Percentiles rank a stretch among this genome's conserved stretches.
Evolutionary conservation across 2,329 filamentous ascomycete genomes (phyloP).

Genomic region (Colletotrichum limetticola): DNA sequence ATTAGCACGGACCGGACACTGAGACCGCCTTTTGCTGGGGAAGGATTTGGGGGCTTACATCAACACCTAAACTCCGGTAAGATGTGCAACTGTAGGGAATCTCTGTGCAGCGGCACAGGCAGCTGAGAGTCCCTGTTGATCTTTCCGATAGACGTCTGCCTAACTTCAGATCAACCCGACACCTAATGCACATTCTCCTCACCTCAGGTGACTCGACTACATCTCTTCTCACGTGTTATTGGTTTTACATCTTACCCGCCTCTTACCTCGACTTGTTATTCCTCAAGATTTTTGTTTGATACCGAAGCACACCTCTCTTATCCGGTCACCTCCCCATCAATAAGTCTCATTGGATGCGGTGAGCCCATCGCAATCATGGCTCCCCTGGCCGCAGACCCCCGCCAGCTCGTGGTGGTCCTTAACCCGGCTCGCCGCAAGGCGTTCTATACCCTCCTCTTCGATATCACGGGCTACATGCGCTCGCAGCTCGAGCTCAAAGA

Average conservation of each 20-base stretch:
- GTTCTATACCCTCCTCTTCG: constrained; percentile 60
- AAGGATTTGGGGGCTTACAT: not conserved
- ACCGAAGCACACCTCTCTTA: not conserved
- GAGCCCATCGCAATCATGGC: constrained; percentile 54
- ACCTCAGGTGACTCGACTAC: not conserved
- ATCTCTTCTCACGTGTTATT: not conserved
- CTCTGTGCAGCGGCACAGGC: not conserved
- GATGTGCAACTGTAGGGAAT: not conserved
- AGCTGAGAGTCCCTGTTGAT: not conserved
- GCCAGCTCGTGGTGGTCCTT: constrained; percentile 65
- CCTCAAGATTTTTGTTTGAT: not conserved
- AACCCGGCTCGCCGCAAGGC: constrained; percentile 63
- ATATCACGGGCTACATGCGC: constrained; percentile 66
- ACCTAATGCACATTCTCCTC: not conserved
- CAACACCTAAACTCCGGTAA: not conserved
- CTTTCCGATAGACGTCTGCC: constrained; percentile 20
- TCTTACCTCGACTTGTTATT: not conserved
- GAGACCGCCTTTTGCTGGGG: not conserved
- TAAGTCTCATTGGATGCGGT: constrained; percentile 11
- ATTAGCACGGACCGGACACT: constrained; percentile 6
- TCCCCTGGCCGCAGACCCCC: constrained; percentile 64
- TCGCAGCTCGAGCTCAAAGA: constrained; percentile 57
- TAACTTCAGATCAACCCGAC: not conserved
- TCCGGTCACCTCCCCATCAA: too few relatives aligned
- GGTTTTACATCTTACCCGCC: not conserved